phyloP scores from a whole-genome alignment of 768 basidiomycete genomes.

The Lepiota venenata region DNA sequence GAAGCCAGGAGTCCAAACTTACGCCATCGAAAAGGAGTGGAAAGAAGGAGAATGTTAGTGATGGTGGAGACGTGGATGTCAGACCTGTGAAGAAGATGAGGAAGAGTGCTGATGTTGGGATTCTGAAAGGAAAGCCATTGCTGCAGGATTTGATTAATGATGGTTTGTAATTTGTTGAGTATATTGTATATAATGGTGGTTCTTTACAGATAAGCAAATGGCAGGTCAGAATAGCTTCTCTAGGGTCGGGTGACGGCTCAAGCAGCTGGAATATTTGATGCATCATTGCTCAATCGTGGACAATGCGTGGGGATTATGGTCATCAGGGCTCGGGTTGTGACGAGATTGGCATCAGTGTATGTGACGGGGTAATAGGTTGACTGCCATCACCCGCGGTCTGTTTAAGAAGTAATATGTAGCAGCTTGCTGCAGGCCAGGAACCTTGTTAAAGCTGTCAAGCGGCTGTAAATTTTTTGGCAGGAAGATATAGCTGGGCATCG shows the following conservation, averaged over 20 bases:
- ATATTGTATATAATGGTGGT: neutral
- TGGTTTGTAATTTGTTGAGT: slow-evolving; percentile 1
- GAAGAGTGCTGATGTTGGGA: slow-evolving; percentile 30
- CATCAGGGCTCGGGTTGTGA: neutral
- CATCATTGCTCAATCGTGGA: neutral
- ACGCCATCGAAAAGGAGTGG: slow-evolving; percentile 16
- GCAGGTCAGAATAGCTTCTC: no score
- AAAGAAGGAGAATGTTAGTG: slow-evolving; percentile 13
- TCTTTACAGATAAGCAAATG: neutral
- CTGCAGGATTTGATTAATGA: slow-evolving; percentile 59
- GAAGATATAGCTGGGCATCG: no score
- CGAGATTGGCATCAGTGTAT: slow-evolving; percentile 1
- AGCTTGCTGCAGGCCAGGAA: no score
- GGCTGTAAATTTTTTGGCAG: no score
- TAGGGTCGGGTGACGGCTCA: no score
- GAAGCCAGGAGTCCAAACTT: slow-evolving; percentile 8
- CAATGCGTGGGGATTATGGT: neutral
- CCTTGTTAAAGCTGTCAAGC: no score
- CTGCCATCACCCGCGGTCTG: no score
- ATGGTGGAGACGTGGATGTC: slow-evolving; percentile 3
- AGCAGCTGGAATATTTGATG: neutral
- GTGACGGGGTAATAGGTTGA: neutral
- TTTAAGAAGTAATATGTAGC: no score
- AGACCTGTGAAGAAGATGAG: slow-evolving; percentile 29
- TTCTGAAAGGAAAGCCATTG: slow-evolving; percentile 56